Evolutionary conservation across 768 basidiomycete genomes (phyloP).

Genomic region (Fomitopsis serialis): DNA sequence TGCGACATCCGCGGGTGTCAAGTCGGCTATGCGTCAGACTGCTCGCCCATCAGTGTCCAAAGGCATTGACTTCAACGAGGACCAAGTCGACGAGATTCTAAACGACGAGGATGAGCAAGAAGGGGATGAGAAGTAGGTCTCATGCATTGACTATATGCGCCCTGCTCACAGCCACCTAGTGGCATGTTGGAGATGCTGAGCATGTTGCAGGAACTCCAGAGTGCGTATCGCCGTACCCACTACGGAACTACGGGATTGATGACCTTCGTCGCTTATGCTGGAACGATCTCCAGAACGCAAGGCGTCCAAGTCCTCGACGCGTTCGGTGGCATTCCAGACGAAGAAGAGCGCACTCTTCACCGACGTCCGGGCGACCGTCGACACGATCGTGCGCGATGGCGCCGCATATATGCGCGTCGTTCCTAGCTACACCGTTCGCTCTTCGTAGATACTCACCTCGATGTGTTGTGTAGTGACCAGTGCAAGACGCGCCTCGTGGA

Average conservation of each 20-base stretch:
- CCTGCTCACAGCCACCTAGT: neutral
- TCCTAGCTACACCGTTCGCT: slow-evolving; percentile 2
- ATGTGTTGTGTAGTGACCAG: slow-evolving; percentile 20
- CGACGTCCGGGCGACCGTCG: slow-evolving; percentile 17
- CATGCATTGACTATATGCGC: neutral
- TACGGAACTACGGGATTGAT: neutral
- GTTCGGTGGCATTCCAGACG: slow-evolving; percentile 16
- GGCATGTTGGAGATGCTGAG: slow-evolving; percentile 22
- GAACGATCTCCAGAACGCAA: slow-evolving; percentile 17
- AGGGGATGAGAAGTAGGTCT: slow-evolving; percentile 5
- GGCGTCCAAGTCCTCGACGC: slow-evolving; percentile 14
- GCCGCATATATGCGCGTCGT: slow-evolving; percentile 15
- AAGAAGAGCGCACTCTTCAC: slow-evolving; percentile 19
- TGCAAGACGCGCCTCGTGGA: slow-evolving; percentile 15
- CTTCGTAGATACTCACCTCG: neutral
- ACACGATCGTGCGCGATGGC: slow-evolving; percentile 14
- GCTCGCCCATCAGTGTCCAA: neutral
- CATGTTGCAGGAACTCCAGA: slow-evolving; percentile 22
- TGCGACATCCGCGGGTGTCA: neutral
- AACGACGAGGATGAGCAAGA: slow-evolving; percentile 9
- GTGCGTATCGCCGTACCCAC: slow-evolving; percentile 6
- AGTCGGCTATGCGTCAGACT: neutral
- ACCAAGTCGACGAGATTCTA: slow-evolving; percentile 1
- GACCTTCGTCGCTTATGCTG: neutral
- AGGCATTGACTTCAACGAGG: slow-evolving; percentile 1